Percentiles rank a stretch among this genome's conserved stretches.
phyloP scores from a whole-genome alignment of 495 filamentous ascomycete genomes.

The Elaphomyces granulatus region DNA sequence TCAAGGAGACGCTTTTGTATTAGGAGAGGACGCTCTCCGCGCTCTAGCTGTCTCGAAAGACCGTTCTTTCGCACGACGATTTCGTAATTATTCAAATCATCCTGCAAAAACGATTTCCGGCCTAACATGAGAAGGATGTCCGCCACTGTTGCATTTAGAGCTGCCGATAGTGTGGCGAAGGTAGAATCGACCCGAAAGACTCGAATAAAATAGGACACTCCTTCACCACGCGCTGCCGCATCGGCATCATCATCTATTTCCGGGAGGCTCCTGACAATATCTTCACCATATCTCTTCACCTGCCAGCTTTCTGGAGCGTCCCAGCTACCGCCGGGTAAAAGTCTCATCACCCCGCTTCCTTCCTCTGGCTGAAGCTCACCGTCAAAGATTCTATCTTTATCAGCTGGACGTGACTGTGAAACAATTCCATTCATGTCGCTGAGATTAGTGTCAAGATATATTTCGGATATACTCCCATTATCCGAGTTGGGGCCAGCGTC shows the following conservation, averaged over 20 bases:
- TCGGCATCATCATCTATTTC: constrained; percentile 42
- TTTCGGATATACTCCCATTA: constrained; percentile 34
- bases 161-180: constrained; percentile 76
- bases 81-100: constrained; percentile 83
- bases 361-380: constrained; percentile 35
- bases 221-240: constrained; percentile 27
- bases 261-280: constrained; percentile 40
- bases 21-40: constrained; percentile 67
- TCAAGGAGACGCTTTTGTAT: constrained; percentile 89
- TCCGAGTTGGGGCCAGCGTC: constrained; percentile 17
- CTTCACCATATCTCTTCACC: constrained; percentile 54
- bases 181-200: constrained; percentile 88
- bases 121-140: constrained; percentile 75
- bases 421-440: constrained; percentile 75
- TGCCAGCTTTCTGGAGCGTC: constrained; percentile 90
- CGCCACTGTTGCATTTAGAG: constrained; percentile 63
- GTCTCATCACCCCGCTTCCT: constrained; percentile 12
- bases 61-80: constrained; percentile 90
- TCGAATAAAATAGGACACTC: constrained; percentile 73
- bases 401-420: constrained; percentile 34
- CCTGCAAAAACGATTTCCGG: constrained; percentile 81
- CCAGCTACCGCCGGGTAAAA: constrained; percentile 42
- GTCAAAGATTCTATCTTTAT: constrained; percentile 36
- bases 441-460: constrained; percentile 71
- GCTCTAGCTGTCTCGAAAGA: constrained; percentile 64